Evolutionary conservation across 805 yeast genomes (phyloP).

Genomic region (Zygoascus tannicola): DNA sequence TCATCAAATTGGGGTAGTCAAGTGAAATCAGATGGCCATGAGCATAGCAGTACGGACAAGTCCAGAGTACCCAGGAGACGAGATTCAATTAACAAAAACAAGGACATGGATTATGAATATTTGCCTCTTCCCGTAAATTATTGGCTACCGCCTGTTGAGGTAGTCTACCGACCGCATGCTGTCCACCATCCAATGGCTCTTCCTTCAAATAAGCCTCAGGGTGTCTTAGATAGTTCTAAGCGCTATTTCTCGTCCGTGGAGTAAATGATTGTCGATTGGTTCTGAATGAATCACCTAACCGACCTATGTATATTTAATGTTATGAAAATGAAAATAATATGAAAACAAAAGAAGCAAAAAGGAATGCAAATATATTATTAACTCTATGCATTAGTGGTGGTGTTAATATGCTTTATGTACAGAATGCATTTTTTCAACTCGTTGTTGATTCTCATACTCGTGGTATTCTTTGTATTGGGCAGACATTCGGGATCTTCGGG

Average conservation of each 20-base stretch:
- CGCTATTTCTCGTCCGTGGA: constrained; percentile 19
- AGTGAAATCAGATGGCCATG: not conserved
- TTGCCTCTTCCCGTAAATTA: constrained; percentile 44
- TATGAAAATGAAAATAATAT: not conserved
- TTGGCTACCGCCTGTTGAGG: constrained; percentile 46
- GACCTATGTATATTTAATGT: not conserved
- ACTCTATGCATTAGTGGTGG: too few species aligned
- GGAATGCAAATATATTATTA: too few species aligned
- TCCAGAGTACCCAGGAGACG: constrained; percentile 3
- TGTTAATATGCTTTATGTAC: not conserved
- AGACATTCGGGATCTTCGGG: not conserved
- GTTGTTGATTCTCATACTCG: not conserved
- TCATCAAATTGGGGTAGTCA: not conserved
- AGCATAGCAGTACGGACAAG: not conserved
- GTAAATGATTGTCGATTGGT: constrained; percentile 2
- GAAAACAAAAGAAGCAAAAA: not conserved
- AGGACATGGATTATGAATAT: constrained; percentile 34
- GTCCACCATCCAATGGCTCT: constrained; percentile 35
- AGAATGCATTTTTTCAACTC: not conserved
- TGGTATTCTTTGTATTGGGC: not conserved
- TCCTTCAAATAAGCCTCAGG: constrained; percentile 12
- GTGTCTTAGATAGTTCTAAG: constrained; percentile 10
- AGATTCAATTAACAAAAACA: constrained; percentile 5
- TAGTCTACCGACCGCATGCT: constrained; percentile 46
- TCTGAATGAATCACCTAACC: not conserved